These are phyloP conservation scores for Anisodus tanguticus DNA, from an alignment of 257 asterid genomes.

Conservation along the genomic window DNA sequence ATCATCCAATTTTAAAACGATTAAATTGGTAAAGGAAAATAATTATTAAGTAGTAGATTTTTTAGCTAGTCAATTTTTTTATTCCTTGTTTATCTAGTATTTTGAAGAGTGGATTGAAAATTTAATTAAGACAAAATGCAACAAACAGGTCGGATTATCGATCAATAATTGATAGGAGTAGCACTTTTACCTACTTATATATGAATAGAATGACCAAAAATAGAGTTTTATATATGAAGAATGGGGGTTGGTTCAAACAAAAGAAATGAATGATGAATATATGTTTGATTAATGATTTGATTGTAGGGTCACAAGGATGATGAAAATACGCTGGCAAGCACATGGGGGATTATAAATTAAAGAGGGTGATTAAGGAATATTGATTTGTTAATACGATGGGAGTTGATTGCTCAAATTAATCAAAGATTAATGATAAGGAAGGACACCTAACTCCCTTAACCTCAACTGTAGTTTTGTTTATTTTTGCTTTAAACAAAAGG, in stretches of 20 bases:
- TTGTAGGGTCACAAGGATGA: conserved; percentile 18
- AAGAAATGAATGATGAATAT: conserved; percentile 3
- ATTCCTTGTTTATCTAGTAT: not conserved
- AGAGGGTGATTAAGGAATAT: conserved; percentile 14
- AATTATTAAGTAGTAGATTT: no score
- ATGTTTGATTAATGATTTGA: conserved; percentile 23
- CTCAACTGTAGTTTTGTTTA: not conserved
- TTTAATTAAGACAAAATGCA: not conserved
- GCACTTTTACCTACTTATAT: not conserved
- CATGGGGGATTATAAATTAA: conserved; percentile 31
- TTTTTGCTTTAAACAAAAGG: not conserved
- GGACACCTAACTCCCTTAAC: not conserved
- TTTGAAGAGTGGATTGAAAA: not conserved
- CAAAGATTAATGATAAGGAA: not conserved
- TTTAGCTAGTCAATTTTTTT: not conserved
- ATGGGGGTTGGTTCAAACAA: not conserved
- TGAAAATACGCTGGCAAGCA: conserved; percentile 25
- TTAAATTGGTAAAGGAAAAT: no score
- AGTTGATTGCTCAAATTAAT: not conserved
- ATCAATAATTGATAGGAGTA: not conserved
- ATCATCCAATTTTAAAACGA: no score
- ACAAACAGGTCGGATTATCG: not conserved
- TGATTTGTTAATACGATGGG: conserved; percentile 16
- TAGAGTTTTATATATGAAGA: not conserved
- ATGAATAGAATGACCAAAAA: not conserved